Conservation (phyloP, 2,329 filamentous ascomycete genomes). For the Bipolaris bicolor region DNA sequence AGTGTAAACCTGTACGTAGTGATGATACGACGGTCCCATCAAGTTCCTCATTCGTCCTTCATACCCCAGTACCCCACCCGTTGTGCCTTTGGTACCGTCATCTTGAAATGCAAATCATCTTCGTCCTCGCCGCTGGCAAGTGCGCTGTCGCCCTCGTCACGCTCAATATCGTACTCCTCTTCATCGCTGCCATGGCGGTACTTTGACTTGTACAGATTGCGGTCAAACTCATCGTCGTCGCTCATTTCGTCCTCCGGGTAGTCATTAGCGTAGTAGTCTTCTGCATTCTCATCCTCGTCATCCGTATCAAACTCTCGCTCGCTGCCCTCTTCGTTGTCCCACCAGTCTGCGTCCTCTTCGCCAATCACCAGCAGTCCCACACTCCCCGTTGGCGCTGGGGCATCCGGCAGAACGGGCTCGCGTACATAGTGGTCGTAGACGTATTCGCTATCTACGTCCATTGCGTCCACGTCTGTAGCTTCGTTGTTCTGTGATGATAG, state of each 20-base stretch:
- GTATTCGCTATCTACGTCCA: constrained; percentile 57
- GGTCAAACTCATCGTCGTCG: constrained; percentile 69
- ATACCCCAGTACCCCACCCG: constrained; percentile 36
- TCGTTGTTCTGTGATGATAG: constrained; percentile 17
- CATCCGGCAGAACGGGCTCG: constrained; percentile 48
- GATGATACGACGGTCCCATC: not conserved
- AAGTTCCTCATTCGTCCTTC: constrained; percentile 14
- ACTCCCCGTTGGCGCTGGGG: constrained; percentile 35
- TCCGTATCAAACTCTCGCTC: constrained; percentile 64
- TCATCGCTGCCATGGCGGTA: constrained; percentile 51
- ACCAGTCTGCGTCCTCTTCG: constrained; percentile 61
- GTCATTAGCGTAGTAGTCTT: constrained; percentile 79
- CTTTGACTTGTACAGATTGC: constrained; percentile 48
- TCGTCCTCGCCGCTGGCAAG: constrained; percentile 37
- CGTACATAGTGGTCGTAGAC: constrained; percentile 69
- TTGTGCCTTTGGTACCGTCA: constrained; percentile 34
- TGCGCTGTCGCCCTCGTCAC: constrained; percentile 25
- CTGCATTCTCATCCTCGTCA: constrained; percentile 70
- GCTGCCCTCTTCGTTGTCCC: constrained; percentile 62
- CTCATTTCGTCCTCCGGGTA: constrained; percentile 82
- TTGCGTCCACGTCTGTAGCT: constrained; percentile 28
- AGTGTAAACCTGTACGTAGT: not conserved
- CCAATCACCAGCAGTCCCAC: constrained; percentile 57
- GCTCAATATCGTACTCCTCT: constrained; percentile 44
- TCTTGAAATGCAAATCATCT: constrained; percentile 38